Conservation (phyloP, 2,329 filamentous ascomycete genomes). For the Aspergillus latus region DNA sequence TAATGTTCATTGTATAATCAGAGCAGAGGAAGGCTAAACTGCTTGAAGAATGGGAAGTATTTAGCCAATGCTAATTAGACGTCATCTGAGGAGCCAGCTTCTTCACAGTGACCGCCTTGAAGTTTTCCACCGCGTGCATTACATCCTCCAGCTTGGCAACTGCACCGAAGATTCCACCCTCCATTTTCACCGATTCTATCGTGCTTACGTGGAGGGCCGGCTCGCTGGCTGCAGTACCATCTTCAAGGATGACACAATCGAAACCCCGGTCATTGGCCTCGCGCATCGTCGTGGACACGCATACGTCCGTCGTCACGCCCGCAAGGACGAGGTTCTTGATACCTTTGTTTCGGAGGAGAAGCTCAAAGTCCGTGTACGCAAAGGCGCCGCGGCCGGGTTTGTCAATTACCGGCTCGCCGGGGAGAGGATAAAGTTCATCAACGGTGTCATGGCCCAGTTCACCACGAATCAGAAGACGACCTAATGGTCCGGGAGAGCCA, state of each 20-base stretch:
- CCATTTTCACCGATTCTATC: constrained; percentile 47
- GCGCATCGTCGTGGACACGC: constrained; percentile 55
- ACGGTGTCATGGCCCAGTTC: constrained; percentile 60
- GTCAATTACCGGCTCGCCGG: constrained; percentile 53
- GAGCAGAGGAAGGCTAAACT: constrained; percentile 4
- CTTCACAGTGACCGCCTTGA: constrained; percentile 43
- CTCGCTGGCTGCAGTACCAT: constrained; percentile 48
- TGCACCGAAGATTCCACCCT: constrained; percentile 48
- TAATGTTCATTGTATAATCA: neutral
- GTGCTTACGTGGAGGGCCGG: constrained; percentile 43
- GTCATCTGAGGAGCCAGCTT: constrained; percentile 45
- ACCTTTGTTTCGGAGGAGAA: constrained; percentile 51
- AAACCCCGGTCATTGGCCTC: constrained; percentile 58
- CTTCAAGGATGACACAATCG: constrained; percentile 54
- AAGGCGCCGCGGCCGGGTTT: constrained; percentile 58
- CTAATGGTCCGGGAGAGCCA: constrained; percentile 54
- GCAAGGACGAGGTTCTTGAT: constrained; percentile 54
- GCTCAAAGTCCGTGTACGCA: constrained; percentile 55
- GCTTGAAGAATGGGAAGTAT: neutral
- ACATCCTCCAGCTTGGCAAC: constrained; percentile 41
- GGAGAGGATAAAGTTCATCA: constrained; percentile 52
- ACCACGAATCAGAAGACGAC: constrained; percentile 59
- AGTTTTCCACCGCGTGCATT: constrained; percentile 43
- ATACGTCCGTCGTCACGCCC: constrained; percentile 58
- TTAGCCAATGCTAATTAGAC: constrained; percentile 14